A percentile compares a stretch with the other conserved stretches of the same genome.
Evolutionary conservation across 208 protist species (phyloP).

Genomic region (Balamuthia mandrillaris): DNA sequence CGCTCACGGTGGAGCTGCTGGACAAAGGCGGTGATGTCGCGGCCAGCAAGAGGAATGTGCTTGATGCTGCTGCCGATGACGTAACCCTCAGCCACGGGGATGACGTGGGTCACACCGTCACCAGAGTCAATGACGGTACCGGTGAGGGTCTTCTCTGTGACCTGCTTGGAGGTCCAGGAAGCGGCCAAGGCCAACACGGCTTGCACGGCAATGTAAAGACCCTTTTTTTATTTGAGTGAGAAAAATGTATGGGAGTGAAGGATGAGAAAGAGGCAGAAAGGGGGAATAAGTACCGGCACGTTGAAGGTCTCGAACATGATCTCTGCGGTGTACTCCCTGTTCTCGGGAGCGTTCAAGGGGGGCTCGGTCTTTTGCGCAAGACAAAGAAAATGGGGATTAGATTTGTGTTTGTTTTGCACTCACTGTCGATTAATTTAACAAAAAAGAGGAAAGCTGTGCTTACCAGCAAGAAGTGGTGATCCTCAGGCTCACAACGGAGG

Average conservation of each 20-base stretch:
- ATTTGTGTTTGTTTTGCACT: background rate
- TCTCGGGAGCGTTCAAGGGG: slow-evolving; percentile 93
- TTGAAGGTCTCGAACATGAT: slow-evolving; percentile 99
- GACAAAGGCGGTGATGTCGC: slow-evolving; percentile 93
- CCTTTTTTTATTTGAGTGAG: too few species aligned
- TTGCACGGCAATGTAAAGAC: slow-evolving; percentile 95
- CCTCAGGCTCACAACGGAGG: slow-evolving; percentile 94
- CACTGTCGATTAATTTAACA: background rate
- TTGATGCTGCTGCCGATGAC: slow-evolving; percentile 91
- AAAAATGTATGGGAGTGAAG: too few species aligned
- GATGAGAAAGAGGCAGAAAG: too few species aligned
- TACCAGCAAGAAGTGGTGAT: slow-evolving; percentile 91
- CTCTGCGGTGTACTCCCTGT: slow-evolving; percentile 94
- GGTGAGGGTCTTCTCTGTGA: slow-evolving; percentile 72
- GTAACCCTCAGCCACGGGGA: slow-evolving; percentile 94
- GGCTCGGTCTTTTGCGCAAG: slow-evolving; percentile 84
- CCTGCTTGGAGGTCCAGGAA: slow-evolving; percentile 81
- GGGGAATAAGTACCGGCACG: too few species aligned
- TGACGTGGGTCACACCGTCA: slow-evolving; percentile 96
- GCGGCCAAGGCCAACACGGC: slow-evolving; percentile 90
- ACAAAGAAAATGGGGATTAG: background rate
- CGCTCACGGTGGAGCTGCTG: slow-evolving; percentile 88
- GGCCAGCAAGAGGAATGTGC: slow-evolving; percentile 92
- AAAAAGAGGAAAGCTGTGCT: too few species aligned
- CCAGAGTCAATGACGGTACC: slow-evolving; percentile 96